A percentile compares a stretch with the other conserved stretches of the same genome.
Evolutionary conservation across 2,329 filamentous ascomycete genomes (phyloP).

Genomic region (Epichloe glyceriae): DNA sequence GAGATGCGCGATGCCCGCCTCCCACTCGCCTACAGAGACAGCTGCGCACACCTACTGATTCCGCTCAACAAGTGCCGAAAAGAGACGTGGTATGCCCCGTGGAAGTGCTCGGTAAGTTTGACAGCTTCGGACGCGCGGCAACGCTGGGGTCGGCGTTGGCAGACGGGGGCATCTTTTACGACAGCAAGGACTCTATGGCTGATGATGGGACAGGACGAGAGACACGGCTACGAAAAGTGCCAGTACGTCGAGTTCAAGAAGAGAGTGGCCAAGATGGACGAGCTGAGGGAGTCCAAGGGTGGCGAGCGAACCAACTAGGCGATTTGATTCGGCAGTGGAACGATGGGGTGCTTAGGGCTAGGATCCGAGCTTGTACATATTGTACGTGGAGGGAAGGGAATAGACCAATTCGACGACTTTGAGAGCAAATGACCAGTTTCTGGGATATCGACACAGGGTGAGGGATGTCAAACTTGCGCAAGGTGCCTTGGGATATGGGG

Average conservation of each 20-base stretch:
- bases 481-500: too few relatives aligned
- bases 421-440: too few relatives aligned
- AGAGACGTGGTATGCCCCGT: slow-evolving; percentile 86
- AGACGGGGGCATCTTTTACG: too few relatives aligned
- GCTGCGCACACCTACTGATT: slow-evolving; percentile 87
- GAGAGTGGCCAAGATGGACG: slow-evolving; percentile 96
- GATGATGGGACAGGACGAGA: slow-evolving; percentile 55
- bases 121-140: not conserved
- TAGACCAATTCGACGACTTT: too few relatives aligned
- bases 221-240: slow-evolving; percentile 98
- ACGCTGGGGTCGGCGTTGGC: not conserved
- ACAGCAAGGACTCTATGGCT: slow-evolving; percentile 1
- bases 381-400: not conserved
- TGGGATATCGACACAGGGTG: too few relatives aligned
- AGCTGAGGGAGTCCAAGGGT: slow-evolving; percentile 74
- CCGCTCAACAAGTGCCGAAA: slow-evolving; percentile 90
- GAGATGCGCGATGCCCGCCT: slow-evolving; percentile 88
- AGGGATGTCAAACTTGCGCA: not conserved
- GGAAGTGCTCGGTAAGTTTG: slow-evolving; percentile 83
- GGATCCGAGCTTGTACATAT: slow-evolving; percentile 3
- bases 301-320: slow-evolving; percentile 73
- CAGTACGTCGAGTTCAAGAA: slow-evolving; percentile 99
- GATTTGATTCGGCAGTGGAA: not conserved
- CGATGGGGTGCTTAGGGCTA: not conserved
- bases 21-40: slow-evolving; percentile 85